Percentiles rank a stretch among this genome's conserved stretches.
phyloP scores from a whole-genome alignment of 805 yeast genomes.

The Dipodascopsis tothii region DNA sequence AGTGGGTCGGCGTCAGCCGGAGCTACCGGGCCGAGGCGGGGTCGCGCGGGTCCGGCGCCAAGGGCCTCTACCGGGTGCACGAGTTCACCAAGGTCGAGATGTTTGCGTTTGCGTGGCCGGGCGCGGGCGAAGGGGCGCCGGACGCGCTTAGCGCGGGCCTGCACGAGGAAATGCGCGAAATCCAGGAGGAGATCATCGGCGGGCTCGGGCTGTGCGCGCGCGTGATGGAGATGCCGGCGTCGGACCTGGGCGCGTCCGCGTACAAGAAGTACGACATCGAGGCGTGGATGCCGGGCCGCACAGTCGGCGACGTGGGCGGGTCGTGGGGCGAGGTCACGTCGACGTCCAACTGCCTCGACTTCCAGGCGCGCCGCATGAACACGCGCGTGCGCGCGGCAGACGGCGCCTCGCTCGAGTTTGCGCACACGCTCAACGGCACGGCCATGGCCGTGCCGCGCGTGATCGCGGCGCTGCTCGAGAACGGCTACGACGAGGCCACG shows the following conservation, averaged over 20 bases:
- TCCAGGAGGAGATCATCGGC: slow-evolving; percentile 58
- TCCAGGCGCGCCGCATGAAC: slow-evolving; percentile 75
- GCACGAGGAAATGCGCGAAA: slow-evolving; percentile 51
- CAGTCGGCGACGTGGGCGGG: slow-evolving; percentile 32
- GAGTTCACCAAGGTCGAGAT: slow-evolving; percentile 93
- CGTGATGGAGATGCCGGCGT: slow-evolving; percentile 79
- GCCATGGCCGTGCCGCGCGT: slow-evolving; percentile 93
- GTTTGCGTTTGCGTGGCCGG: slow-evolving; percentile 58
- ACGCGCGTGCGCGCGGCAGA: slow-evolving; percentile 44
- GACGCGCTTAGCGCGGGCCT: slow-evolving; percentile 38
- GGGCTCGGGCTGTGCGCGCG: slow-evolving; percentile 73
- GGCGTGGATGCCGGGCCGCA: slow-evolving; percentile 96
- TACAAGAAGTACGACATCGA: slow-evolving; percentile 86
- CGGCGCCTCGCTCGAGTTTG: slow-evolving; percentile 39
- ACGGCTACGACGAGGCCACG: slow-evolving; percentile 55
- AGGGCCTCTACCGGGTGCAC: slow-evolving; percentile 88
- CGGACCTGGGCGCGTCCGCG: slow-evolving; percentile 92
- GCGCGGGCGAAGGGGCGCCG: not conserved
- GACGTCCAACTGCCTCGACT: slow-evolving; percentile 86
- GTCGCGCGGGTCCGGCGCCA: slow-evolving; percentile 85
- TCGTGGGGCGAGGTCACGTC: slow-evolving; percentile 89
- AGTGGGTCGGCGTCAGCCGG: slow-evolving; percentile 72
- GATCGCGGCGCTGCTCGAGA: slow-evolving; percentile 83
- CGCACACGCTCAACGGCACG: slow-evolving; percentile 87
- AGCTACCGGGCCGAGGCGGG: slow-evolving; percentile 96